phyloP scores from a whole-genome alignment of 805 yeast genomes.

The Sugiyamaella qingdaonensis region DNA sequence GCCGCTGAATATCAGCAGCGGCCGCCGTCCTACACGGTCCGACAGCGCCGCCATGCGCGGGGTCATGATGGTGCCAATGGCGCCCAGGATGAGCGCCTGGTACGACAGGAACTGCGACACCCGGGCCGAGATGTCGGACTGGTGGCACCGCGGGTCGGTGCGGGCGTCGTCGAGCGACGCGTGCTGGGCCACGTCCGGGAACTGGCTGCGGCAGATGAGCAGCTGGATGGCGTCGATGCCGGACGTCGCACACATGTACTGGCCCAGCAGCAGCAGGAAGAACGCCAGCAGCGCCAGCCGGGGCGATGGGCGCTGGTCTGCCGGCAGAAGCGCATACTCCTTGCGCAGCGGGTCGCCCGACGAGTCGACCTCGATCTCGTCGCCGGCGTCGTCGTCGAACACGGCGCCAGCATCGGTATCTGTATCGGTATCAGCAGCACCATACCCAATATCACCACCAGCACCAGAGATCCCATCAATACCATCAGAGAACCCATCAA shows the following conservation, averaged over 20 bases:
- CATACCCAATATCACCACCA: background rate
- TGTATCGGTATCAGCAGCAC: too few species aligned
- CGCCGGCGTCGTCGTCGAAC: background rate
- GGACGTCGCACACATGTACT: constrained; percentile 7
- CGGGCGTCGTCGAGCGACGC: background rate
- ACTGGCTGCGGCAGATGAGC: constrained; percentile 18
- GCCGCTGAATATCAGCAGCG: constrained; percentile 26
- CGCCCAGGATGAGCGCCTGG: constrained; percentile 11
- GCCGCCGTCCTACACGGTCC: constrained; percentile 59
- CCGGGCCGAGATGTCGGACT: constrained; percentile 12
- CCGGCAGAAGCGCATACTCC: constrained; percentile 8
- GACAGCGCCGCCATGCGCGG: constrained; percentile 54
- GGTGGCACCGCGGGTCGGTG: constrained; percentile 18
- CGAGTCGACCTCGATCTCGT: background rate
- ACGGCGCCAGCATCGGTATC: too few species aligned
- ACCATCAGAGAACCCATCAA: too few species aligned
- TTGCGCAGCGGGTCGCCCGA: constrained; percentile 1
- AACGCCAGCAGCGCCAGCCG: constrained; percentile 1
- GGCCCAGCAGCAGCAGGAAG: constrained; percentile 3
- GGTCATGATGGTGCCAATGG: constrained; percentile 12
- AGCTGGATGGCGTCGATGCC: constrained; percentile 16
- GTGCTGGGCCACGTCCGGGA: constrained; percentile 4
- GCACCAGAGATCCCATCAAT: too few species aligned
- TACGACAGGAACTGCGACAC: constrained; percentile 11
- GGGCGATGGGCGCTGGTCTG: constrained; percentile 10